Conservation (phyloP, 1,139 yeast genomes). For the Williopsis jadinii region DNA sequence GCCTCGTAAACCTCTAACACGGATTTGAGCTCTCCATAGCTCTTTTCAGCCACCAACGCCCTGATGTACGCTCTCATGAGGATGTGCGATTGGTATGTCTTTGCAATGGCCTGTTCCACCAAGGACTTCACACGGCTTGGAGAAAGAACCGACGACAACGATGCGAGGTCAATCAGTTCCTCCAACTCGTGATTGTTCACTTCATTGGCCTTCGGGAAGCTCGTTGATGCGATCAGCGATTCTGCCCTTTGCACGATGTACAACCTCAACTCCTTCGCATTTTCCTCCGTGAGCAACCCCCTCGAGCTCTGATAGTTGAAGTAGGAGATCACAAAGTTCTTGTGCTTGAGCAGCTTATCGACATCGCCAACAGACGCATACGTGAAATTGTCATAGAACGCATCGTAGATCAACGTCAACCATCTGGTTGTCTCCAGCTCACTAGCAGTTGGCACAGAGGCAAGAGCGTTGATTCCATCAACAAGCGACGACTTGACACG, state of each 20-base stretch:
- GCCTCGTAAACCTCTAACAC: constrained; percentile 36
- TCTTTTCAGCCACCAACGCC: constrained; percentile 14
- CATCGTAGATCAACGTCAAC: constrained; percentile 10
- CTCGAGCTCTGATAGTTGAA: constrained; percentile 4
- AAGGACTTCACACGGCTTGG: constrained; percentile 19
- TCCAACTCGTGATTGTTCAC: constrained; percentile 29
- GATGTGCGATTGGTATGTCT: constrained; percentile 42
- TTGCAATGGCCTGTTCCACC: constrained; percentile 31
- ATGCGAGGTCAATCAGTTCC: constrained; percentile 24
- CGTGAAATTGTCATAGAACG: background rate
- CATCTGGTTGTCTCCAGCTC: constrained; percentile 11
- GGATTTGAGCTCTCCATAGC: constrained; percentile 29
- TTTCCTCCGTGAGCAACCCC: background rate
- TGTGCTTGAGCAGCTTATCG: constrained; percentile 5
- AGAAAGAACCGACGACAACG: constrained; percentile 12
- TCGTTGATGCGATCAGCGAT: constrained; percentile 19
- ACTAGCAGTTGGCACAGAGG: constrained; percentile 10
- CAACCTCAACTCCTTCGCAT: constrained; percentile 11
- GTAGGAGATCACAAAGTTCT: constrained; percentile 12
- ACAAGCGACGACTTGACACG: constrained; percentile 4
- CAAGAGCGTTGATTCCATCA: constrained; percentile 7
- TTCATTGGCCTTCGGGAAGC: constrained; percentile 40
- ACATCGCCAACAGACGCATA: background rate
- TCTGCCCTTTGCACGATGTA: constrained; percentile 15
- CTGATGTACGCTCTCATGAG: constrained; percentile 27